Base-by-base conservation (phyloP, 2,329 filamentous ascomycete species). In the Fusarium mundagurra region DNA sequence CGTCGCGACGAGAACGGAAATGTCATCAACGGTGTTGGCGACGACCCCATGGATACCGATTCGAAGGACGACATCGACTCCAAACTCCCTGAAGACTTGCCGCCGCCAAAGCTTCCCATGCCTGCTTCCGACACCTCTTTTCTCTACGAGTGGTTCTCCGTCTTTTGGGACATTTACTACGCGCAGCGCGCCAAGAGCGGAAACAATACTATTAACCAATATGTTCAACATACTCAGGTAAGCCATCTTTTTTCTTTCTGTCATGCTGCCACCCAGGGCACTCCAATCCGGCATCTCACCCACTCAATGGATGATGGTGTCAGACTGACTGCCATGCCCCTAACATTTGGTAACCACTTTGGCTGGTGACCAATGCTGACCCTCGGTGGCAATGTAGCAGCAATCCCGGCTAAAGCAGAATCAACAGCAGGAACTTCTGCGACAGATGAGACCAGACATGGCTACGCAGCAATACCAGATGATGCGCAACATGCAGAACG, bases 141-240 rank as follows among this genome's bases (percentile, higher is more conserved):
- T 80, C 87, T 99, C n/a, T 93, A 94, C 77, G 96, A 98, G 80
- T 99, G 96, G 96, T 99, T 97, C 86, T 94, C 92, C 80, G 89
- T 98, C 60, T 99, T 99, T 83, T 98, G 95, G 95, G 96, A 99
- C 79, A 94, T 98, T 77, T 97, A 93, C 83, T 91, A 91, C 80
- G 94, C 94, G 64, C 93, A 96, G 81, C 93, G 94, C 79, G 90
- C 88, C 78, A 92, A 91, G 82, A 90, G 89, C 62, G 88, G 88
- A 64, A 91, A 87, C 80, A 83, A 85, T 33, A 88, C 89, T 68
- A 92, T 94, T 53, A 88, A 89, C 72, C 91, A 93, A 85, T 98
- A 97, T 82, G 90, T 97, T 66, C 85, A 88, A 68, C 93, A 97
- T 80, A 95, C 92, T 72, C 93, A 97, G 89, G 95, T 59, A 60